Evolutionary conservation across 2,329 filamentous ascomycete genomes (phyloP).

Genomic region (Zymoseptoria pseudotritici): DNA sequence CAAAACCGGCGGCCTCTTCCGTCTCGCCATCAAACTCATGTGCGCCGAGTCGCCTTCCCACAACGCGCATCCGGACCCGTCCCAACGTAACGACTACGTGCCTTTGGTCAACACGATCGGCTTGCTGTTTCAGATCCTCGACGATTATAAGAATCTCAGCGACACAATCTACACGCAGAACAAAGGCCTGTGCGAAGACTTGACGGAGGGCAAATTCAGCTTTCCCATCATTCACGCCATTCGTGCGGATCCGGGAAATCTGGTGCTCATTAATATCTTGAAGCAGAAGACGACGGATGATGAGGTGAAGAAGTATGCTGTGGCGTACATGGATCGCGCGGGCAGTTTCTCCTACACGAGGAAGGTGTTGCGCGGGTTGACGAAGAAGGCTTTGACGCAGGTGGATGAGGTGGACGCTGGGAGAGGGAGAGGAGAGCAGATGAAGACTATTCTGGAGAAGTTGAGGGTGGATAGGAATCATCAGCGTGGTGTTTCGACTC

Average conservation of each 20-base stretch:
- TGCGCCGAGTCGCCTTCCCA: conserved; percentile 57
- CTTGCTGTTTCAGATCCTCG: conserved; percentile 81
- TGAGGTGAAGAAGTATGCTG: conserved; percentile 84
- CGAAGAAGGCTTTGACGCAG: conserved; percentile 36
- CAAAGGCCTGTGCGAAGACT: conserved; percentile 90
- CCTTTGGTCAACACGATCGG: conserved; percentile 80
- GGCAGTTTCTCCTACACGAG: conserved; percentile 84
- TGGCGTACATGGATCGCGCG: conserved; percentile 78
- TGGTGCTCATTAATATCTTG: conserved; percentile 83
- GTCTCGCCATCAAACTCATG: conserved; percentile 80
- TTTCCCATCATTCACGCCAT: conserved; percentile 95
- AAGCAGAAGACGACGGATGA: conserved; percentile 81
- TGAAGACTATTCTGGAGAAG: conserved; percentile 32
- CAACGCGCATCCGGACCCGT: conserved; percentile 10
- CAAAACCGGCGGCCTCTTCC: conserved; percentile 83
- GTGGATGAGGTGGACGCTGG: conserved; percentile 35
- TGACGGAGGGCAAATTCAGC: conserved; percentile 95
- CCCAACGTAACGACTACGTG: conserved; percentile 54
- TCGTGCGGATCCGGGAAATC: conserved; percentile 62
- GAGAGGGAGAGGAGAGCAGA: conserved; percentile 32
- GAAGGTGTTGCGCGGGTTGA: conserved; percentile 45
- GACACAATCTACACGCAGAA: conserved; percentile 63
- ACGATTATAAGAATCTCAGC: conserved; percentile 85
- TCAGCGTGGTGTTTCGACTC: not conserved
- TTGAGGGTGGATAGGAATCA: conserved; percentile 29